Base-by-base conservation (phyloP, 768 basidiomycete genomes). In the Rhodotorula graminis region DNA sequence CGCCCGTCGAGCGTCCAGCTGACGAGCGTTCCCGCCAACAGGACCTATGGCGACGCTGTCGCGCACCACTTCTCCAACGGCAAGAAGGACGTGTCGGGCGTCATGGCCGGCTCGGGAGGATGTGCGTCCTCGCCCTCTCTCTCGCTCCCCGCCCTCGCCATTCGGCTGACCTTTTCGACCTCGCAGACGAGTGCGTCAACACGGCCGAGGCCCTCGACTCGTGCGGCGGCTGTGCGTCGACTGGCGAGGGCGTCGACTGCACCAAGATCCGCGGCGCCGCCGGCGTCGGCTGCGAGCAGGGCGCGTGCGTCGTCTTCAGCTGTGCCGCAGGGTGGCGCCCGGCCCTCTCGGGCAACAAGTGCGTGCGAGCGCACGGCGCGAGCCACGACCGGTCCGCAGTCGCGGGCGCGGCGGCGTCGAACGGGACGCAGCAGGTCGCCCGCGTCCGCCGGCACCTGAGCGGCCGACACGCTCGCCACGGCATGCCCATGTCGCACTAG, bases 151-250 rank as follows among this genome's bases (percentile, higher is more conserved):
- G 8, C 8, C 3, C 3, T 47, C n/a, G 31, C 7, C 10, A 19
- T 6, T 2, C 27, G 25, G 10, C 52, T 46, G 12, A 49, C 31
- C 10, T 2, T 31, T 18, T 14, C 10, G 40, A 1, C 23, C 46
- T 19, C 9, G 3, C 57, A 72, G 71, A 72, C 53, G 71, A 72
- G 61, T 79, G 84, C 78, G 77, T 91, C 64, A 88, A 92, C 81
- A 84, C 84, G 44, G 74, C 80, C 12, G 82, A 81, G 56, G 89
- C 90, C 70, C 84, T 91, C 59, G 84, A 86, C 70, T 87, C 87
- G 23, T 92, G 90, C 80, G 90, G 90, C 73, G 90, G 91, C 42
- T 92, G 90, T 79, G 82, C 86, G 4, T 84, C 85, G 27, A 80
- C 85, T n/a, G 87, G 87, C 25, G 80, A 83, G 64, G 90, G 90